Evolutionary conservation across 345 rosid genomes (phyloP).

Genomic region (Bretschneidera sinensis): DNA sequence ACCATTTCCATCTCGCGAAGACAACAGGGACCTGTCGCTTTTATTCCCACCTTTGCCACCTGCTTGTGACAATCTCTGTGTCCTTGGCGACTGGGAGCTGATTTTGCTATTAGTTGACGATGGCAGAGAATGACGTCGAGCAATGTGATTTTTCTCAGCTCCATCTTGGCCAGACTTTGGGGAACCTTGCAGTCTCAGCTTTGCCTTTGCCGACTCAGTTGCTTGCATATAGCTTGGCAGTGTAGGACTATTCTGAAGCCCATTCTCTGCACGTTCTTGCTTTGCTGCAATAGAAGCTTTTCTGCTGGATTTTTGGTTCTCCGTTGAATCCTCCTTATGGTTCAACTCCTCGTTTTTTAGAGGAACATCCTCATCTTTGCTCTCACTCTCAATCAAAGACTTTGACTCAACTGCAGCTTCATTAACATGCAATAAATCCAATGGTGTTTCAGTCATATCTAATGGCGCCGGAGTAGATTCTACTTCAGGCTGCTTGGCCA

Average conservation of each 20-base stretch:
- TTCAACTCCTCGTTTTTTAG: slow-evolving; percentile 36
- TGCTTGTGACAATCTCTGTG: slow-evolving; percentile 45
- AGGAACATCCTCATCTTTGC: slow-evolving; percentile 37
- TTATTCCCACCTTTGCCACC: slow-evolving; percentile 58
- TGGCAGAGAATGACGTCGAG: slow-evolving; percentile 75
- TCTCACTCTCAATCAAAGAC: slow-evolving; percentile 28
- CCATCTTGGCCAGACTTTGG: slow-evolving; percentile 56
- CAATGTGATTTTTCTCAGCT: slow-evolving; percentile 46
- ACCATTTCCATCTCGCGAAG: slow-evolving; percentile 67
- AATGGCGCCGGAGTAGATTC: slow-evolving; percentile 33
- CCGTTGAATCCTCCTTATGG: slow-evolving; percentile 38
- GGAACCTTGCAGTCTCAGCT: slow-evolving; percentile 76
- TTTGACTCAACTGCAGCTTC: slow-evolving; percentile 31
- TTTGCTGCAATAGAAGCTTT: slow-evolving; percentile 43
- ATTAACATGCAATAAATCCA: slow-evolving; percentile 30
- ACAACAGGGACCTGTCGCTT: slow-evolving; percentile 43
- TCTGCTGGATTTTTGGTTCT: slow-evolving; percentile 43
- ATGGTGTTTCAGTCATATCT: slow-evolving; percentile 34
- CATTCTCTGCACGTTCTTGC: slow-evolving; percentile 66
- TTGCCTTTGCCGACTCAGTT: slow-evolving; percentile 89
- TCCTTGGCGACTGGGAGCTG: slow-evolving; percentile 74
- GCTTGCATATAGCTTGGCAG: slow-evolving; percentile 94
- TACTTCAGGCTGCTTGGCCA: slow-evolving; percentile 22
- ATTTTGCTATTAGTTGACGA: slow-evolving; percentile 56
- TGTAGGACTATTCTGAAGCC: slow-evolving; percentile 49